Evolutionary conservation across 306 rosid species (phyloP), one percentile per base, ranked within the genome.

Genomic region (Comarum palustre): DNA sequence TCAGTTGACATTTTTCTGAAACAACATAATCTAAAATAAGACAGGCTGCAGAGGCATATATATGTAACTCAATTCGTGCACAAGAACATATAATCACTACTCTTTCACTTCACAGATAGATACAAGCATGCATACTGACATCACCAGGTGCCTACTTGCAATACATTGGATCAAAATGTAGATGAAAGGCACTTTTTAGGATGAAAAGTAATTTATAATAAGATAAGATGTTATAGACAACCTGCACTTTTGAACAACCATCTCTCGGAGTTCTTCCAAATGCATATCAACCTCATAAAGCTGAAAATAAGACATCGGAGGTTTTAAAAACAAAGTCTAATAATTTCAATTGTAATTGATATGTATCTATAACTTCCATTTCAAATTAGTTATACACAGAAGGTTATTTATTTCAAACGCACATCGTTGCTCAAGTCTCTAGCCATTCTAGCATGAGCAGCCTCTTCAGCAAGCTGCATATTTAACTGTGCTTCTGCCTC

Each of bases 161-260:
- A 36, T 38, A 14, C 25, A 1, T 13, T n/a, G 10, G 59, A 25
- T 25, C 64, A 14, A 31, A 25, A 48, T 45, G 68, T 19, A 73
- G 20, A 73, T 31, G 17, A 34, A 34, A 72, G 19, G 24, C 61
- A 43, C 10, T 32, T 41, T 9, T 41, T 39, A 39, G 42, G 20
- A 73, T 20, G 25, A 15, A 34, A 72, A 19, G 36, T 46, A 43
- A 5, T 20, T 8, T 8, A 25, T 16, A 43, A 3, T 15, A n/a
- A 55, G 25, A 55, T 24, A 25, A 42, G 10, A 42, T 42, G 67
- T 17, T 39, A 52, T 17, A 70, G 77, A 51, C 88, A 62, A 93
- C 97, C 96, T 93, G 97, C 93, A 93, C 73, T 84, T 85, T 72
- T 75, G 87, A 68, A 91, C 90, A 75, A 86, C 96, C 82, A 82